These are phyloP conservation scores for Coemansia sp. DNA, from an alignment of 192 early-diverging fungal species.

Conservation along the genomic window DNA sequence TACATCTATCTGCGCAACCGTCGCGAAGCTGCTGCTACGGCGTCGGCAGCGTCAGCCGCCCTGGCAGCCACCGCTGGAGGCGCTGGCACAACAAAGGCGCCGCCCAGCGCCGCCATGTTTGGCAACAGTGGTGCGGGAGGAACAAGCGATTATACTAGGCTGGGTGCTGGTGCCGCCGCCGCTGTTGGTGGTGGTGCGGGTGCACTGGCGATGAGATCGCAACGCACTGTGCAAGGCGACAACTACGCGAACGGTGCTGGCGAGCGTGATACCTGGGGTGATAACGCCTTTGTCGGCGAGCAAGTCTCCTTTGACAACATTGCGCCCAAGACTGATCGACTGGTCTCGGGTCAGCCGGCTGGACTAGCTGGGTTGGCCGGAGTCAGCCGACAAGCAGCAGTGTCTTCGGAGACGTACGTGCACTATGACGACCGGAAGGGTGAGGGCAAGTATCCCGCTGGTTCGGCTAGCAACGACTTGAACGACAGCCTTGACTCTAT, in stretches of 20 bases:
- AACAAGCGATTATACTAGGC: constrained; percentile 1
- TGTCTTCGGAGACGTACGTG: constrained; percentile 54
- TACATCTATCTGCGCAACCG: constrained; percentile 61
- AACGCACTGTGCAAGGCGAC: constrained; percentile 16
- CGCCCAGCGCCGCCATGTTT: constrained; percentile 16
- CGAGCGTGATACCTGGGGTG: constrained; percentile 35
- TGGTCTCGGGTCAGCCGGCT: constrained; percentile 35
- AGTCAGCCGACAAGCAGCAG: constrained; percentile 43
- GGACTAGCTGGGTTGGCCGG: constrained; percentile 43
- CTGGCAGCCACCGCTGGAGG: constrained; percentile 39
- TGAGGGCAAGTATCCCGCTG: constrained; percentile 15
- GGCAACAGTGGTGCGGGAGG: constrained; percentile 7
- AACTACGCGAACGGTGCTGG: constrained; percentile 13
- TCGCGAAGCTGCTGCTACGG: constrained; percentile 51
- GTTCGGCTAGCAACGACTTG: constrained; percentile 7
- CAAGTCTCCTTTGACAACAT: constrained; percentile 53
- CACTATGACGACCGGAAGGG: constrained; percentile 30
- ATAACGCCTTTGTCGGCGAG: constrained; percentile 40
- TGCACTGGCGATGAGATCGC: constrained; percentile 22
- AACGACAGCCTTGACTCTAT: constrained; percentile 56
- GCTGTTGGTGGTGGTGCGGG: constrained; percentile 18
- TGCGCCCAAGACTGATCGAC: constrained; percentile 41
- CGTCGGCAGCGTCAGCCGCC: constrained; percentile 56
- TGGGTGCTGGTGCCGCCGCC: constrained; percentile 18
- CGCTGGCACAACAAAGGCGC: constrained; percentile 33